phyloP scores from a whole-genome alignment of 805 yeast genomes.

The Candida rishiriensis region DNA sequence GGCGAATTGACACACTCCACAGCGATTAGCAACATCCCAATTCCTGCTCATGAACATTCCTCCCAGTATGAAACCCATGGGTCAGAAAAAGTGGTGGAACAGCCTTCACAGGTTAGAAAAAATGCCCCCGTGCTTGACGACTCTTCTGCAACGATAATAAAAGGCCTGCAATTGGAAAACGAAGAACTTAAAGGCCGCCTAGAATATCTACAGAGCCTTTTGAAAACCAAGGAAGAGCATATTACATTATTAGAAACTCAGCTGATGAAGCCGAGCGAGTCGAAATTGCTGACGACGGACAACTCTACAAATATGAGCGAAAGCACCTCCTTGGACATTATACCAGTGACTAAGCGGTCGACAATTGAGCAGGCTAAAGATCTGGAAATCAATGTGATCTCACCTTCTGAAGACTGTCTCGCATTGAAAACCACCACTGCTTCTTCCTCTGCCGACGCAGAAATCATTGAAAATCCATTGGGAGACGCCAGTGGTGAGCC shows the following conservation, averaged over 20 bases:
- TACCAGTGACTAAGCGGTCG: background rate
- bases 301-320: background rate
- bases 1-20: too few species aligned
- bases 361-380: background rate
- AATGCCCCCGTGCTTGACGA: too few species aligned
- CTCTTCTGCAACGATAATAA: background rate
- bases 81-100: too few species aligned
- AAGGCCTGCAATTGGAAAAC: slow-evolving; percentile 7
- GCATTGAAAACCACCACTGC: background rate
- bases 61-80: too few species aligned
- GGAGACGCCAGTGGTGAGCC: background rate
- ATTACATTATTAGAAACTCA: background rate
- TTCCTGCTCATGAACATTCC: too few species aligned
- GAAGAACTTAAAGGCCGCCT: background rate
- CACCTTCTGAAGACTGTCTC: background rate
- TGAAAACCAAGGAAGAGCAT: background rate
- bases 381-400: background rate
- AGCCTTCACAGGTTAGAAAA: too few species aligned
- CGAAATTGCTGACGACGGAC: background rate
- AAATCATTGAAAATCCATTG: background rate
- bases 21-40: too few species aligned
- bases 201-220: background rate
- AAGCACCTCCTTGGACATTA: background rate
- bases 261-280: background rate
- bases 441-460: background rate